Conservation (phyloP, 78 protist species). For the Monosiga brevicollis region DNA sequence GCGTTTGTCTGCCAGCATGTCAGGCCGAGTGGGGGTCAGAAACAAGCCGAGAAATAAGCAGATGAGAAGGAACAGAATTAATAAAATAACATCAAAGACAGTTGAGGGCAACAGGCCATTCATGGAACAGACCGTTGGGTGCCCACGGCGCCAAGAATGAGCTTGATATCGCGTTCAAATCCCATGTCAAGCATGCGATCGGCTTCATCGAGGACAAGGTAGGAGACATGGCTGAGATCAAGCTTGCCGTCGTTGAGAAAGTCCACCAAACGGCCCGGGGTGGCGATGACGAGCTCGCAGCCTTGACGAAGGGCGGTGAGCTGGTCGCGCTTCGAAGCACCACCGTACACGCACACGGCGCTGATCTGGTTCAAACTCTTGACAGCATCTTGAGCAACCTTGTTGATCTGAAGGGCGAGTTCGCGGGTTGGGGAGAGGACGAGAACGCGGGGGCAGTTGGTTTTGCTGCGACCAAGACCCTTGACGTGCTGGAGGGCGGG, state of each 20-base stretch:
- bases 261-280: slow-evolving; percentile 68
- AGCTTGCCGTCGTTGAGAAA: slow-evolving; percentile 4
- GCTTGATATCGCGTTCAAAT: slow-evolving; percentile 80
- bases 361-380: neutral
- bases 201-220: slow-evolving; percentile 68
- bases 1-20: too few relatives aligned
- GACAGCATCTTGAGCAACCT: neutral
- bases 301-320: slow-evolving; percentile 3
- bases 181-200: slow-evolving; percentile 97
- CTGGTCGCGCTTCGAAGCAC: slow-evolving; percentile 38
- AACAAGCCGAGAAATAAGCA: too few relatives aligned
- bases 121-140: too few relatives aligned
- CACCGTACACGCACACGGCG: slow-evolving; percentile 45
- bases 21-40: too few relatives aligned
- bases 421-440: slow-evolving; percentile 80
- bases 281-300: slow-evolving; percentile 44
- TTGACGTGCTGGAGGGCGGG: slow-evolving; percentile 69
- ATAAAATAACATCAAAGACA: too few relatives aligned
- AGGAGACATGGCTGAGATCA: slow-evolving; percentile 1
- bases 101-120: too few relatives aligned
- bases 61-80: too few relatives aligned
- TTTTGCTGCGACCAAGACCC: slow-evolving; percentile 40
- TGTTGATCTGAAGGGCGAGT: slow-evolving; percentile 57
- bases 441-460: slow-evolving; percentile 63
- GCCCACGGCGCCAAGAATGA: slow-evolving; percentile 15